Conservation (phyloP, 306 rosid genomes). For the Pterocarpus santalinus region DNA sequence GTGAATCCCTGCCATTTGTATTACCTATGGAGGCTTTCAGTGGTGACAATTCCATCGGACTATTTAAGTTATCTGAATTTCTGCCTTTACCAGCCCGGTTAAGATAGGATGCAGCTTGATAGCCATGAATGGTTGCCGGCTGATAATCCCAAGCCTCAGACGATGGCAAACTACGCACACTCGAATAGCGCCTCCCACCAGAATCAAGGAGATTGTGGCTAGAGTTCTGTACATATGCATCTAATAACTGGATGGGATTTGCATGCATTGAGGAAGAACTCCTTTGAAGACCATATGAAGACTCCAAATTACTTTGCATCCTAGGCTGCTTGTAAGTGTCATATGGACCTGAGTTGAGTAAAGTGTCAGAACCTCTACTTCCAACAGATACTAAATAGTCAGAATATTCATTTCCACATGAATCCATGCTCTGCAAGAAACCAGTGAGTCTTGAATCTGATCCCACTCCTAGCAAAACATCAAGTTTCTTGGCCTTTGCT, state of each 20-base stretch:
- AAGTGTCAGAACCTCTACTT: constrained; percentile 62
- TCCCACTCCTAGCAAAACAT: constrained; percentile 66
- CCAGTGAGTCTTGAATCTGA: constrained; percentile 58
- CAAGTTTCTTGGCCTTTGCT: constrained; percentile 75
- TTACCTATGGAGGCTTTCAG: constrained; percentile 62
- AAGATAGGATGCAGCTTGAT: constrained; percentile 74
- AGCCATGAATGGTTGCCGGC: constrained; percentile 87
- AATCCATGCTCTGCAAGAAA: constrained; percentile 63
- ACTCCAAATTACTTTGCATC: constrained; percentile 66
- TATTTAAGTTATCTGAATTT: constrained; percentile 62
- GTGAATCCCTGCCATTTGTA: constrained; percentile 65
- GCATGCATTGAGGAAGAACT: constrained; percentile 66
- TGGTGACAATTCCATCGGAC: constrained; percentile 58
- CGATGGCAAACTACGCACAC: constrained; percentile 75
- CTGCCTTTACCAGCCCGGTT: constrained; percentile 59
- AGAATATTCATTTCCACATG: constrained; percentile 60
- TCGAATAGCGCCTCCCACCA: constrained; percentile 72
- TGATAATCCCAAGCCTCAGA: constrained; percentile 76
- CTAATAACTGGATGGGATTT: constrained; percentile 60
- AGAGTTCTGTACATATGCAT: constrained; percentile 64
- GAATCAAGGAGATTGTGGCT: constrained; percentile 53
- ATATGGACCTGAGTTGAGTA: constrained; percentile 56
- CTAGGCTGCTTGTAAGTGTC: constrained; percentile 68
- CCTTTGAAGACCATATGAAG: constrained; percentile 65
- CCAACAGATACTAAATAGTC: constrained; percentile 56